Percentiles rank a stretch among this genome's conserved stretches.
Conservation (phyloP, 495 filamentous ascomycete species). For the Neurospora sp. region DNA sequence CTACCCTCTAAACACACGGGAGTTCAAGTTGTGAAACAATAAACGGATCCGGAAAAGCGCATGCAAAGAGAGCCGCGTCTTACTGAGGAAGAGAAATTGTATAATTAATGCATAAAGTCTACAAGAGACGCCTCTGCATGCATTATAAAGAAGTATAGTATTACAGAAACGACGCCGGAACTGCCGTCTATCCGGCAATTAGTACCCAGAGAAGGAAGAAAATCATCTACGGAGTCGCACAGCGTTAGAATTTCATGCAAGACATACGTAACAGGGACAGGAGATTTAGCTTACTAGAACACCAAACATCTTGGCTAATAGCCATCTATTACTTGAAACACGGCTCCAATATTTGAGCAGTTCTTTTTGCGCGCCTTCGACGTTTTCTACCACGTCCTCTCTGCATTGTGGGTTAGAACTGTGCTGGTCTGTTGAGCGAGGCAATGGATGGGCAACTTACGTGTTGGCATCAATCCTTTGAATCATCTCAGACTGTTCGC, state of each 20-base stretch:
- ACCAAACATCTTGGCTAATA: conserved; percentile 99
- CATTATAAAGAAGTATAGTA: conserved; percentile 8
- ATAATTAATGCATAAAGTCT: conserved; percentile 12
- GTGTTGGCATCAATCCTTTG: conserved; percentile 91
- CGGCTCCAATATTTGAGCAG: conserved; percentile 92
- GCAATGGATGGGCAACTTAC: conserved; percentile 6
- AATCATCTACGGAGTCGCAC: conserved; percentile 14
- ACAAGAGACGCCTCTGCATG: conserved; percentile 15
- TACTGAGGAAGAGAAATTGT: neutral
- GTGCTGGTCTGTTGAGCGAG: neutral
- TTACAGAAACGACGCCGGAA: neutral
- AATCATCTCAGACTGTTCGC: conserved; percentile 92
- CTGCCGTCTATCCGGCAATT: conserved; percentile 23
- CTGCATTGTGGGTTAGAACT: conserved; percentile 44
- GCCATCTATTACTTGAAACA: conserved; percentile 89
- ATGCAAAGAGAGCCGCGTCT: neutral
- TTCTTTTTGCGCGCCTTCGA: conserved; percentile 90
- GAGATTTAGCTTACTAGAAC: conserved; percentile 46
- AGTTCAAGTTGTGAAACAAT: neutral
- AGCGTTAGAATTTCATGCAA: neutral
- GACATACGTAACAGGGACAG: neutral
- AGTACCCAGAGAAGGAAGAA: conserved; percentile 30
- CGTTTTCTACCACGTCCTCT: conserved; percentile 77
- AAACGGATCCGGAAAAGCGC: neutral
- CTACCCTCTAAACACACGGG: neutral